Base-by-base conservation (phyloP, 108 stramenopile species). In the Skeletonema tropicum region DNA sequence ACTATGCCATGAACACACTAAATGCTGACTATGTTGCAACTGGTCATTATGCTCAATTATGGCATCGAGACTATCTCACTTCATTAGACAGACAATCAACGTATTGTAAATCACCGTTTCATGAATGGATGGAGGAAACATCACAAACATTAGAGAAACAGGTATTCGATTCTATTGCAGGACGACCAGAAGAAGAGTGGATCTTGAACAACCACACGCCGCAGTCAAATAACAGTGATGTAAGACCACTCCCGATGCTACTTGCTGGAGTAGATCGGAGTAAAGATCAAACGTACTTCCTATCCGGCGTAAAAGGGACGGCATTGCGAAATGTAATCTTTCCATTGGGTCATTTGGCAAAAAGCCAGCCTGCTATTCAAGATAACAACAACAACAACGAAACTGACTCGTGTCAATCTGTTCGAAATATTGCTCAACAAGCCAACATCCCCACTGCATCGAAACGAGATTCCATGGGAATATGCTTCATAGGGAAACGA, bases 281-380 rank as follows among this genome's bases (percentile, higher is more conserved):
- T 49, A 99, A 99, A 81, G 97, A 98, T 79, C 97, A 99, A 86
- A 90, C 92, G 5, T 99, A 98, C 76, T 99, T 99, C 79, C 74
- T 99, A 66, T 90, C 86, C 23, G 84, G 85, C 25, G 96, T 97
- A 5, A 69, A 78, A 2, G 77, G 75, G 35, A 58, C 70, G 11
- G 86, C 89, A 19, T 86, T 97, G 39, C 81, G 82, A 14, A 84
- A 88, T 76, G 94, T 96, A 14, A 46, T 91, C 4, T 96, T 97
- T 73, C 97, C 98, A 15, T 68, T 98, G 66, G 97, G 97, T 3
- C 85, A 92, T 60, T 77, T 94, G 73, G 57, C 57, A 30, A 98
- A 98, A 68, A 49, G 73, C 62, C 65, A 59, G 5, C 49, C 72
- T 21, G 30, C 1, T 26, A 3, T 5, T 38, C 52, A 49, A 35